Percentiles rank a stretch among this genome's conserved stretches.
Conservation (phyloP, 257 asterid species). For the Buddleja alternifolia region DNA sequence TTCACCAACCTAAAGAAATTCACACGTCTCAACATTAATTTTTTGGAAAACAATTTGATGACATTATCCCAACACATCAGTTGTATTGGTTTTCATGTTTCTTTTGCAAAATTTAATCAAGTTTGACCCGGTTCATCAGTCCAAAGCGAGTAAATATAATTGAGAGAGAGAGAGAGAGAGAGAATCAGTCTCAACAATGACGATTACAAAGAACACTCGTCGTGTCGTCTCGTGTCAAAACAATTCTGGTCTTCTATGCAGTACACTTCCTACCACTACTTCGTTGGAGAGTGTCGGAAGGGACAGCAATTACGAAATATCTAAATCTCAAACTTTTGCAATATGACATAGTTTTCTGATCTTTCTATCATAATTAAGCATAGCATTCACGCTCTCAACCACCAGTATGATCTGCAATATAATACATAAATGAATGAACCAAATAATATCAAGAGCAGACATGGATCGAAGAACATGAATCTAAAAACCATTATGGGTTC, state of each 20-base stretch:
- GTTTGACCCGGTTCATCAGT: no score
- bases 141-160: no score
- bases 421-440: constrained; percentile 10
- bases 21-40: no score
- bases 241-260: not conserved
- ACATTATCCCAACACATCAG: no score
- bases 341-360: constrained; percentile 57
- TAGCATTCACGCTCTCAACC: constrained; percentile 85
- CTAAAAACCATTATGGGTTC: not conserved
- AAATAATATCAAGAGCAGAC: not conserved
- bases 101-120: no score
- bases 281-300: no score
- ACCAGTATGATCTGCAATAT: constrained; percentile 71
- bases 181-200: not conserved
- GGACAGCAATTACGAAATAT: not conserved
- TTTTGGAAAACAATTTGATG: no score
- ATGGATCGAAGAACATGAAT: not conserved
- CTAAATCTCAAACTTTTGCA: constrained; percentile 35
- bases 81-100: no score
- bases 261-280: constrained; percentile 10
- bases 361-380: constrained; percentile 84
- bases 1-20: no score
- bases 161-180: not conserved
- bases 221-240: no score
- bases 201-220: not conserved